Conservation (phyloP, 2,329 filamentous ascomycete species). For the Tympanopsis confertula region DNA sequence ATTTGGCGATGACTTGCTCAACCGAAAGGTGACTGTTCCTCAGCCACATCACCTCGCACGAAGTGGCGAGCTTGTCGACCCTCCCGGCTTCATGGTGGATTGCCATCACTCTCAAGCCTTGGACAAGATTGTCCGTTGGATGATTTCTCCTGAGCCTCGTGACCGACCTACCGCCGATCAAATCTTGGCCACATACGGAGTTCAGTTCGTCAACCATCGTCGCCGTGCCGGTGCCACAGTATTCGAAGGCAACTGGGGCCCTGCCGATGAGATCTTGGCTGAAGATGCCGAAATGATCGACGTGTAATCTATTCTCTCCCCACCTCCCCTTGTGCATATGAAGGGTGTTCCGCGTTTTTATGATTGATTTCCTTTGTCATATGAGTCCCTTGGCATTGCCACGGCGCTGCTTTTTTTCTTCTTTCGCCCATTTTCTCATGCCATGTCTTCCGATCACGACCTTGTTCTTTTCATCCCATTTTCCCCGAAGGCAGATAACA, state of each 20-base stretch:
- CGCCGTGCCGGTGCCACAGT: conserved; percentile 83
- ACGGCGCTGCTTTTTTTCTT: neutral
- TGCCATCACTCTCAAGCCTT: conserved; percentile 61
- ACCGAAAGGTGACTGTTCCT: conserved; percentile 2
- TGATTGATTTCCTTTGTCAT: neutral
- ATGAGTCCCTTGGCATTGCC: neutral
- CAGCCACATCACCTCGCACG: conserved; percentile 1
- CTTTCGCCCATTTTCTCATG: neutral
- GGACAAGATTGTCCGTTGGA: conserved; percentile 73
- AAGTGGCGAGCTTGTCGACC: conserved; percentile 34
- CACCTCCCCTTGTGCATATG: neutral
- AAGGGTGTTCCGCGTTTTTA: neutral
- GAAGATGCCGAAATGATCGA: conserved; percentile 23
- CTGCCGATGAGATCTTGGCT: conserved; percentile 37
- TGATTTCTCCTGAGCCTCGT: conserved; percentile 68
- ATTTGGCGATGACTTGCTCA: conserved; percentile 12
- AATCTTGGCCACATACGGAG: conserved; percentile 60
- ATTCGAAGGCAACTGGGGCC: conserved; percentile 92
- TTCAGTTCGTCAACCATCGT: conserved; percentile 68
- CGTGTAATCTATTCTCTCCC: conserved; percentile 11
- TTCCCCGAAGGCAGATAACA: no score
- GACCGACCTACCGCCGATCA: conserved; percentile 66
- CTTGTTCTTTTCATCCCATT: no score
- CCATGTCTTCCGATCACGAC: no score
- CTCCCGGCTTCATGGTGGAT: conserved; percentile 84